phyloP scores from a whole-genome alignment of 2,329 filamentous ascomycete genomes.

The Calonectria henricotiae region DNA sequence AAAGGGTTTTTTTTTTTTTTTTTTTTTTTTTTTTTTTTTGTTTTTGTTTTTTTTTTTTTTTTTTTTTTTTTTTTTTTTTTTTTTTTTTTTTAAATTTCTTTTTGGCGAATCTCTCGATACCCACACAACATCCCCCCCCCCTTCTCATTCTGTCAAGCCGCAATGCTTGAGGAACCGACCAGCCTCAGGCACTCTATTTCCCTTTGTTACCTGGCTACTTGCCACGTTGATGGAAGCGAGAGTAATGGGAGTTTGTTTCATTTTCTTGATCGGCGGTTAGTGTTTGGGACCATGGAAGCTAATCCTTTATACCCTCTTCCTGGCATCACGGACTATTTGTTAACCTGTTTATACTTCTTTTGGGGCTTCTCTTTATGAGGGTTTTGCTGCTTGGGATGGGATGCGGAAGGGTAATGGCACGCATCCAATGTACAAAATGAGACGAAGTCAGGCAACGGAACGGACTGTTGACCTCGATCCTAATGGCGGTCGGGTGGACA shows the following conservation, averaged over 20 bases:
- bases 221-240: conserved; percentile 43
- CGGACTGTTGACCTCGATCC: conserved; percentile 6
- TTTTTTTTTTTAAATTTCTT: conserved; percentile 41
- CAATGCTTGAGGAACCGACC: conserved; percentile 49
- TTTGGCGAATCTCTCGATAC: conserved; percentile 50
- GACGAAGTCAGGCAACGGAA: conserved; percentile 30
- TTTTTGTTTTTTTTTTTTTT: background rate
- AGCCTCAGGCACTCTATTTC: conserved; percentile 48
- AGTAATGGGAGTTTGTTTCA: conserved; percentile 47
- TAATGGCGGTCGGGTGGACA: conserved; percentile 27
- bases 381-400: conserved; percentile 39
- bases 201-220: conserved; percentile 44
- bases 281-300: conserved; percentile 52
- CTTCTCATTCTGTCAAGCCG: conserved; percentile 40
- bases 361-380: conserved; percentile 29
- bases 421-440: conserved; percentile 40
- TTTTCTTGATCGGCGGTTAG: conserved; percentile 38
- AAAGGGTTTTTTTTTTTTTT: no score
- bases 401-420: conserved; percentile 29
- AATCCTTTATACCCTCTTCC: conserved; percentile 53
- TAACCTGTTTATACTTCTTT: conserved; percentile 40
- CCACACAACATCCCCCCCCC: conserved; percentile 28
- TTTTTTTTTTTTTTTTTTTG: no score
- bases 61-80: conserved; percentile 33
- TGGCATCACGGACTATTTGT: conserved; percentile 44